A percentile compares a stretch with the other conserved stretches of the same genome.
phyloP scores from a whole-genome alignment of 2,329 filamentous ascomycete species.

The Penicillium vulpinum region DNA sequence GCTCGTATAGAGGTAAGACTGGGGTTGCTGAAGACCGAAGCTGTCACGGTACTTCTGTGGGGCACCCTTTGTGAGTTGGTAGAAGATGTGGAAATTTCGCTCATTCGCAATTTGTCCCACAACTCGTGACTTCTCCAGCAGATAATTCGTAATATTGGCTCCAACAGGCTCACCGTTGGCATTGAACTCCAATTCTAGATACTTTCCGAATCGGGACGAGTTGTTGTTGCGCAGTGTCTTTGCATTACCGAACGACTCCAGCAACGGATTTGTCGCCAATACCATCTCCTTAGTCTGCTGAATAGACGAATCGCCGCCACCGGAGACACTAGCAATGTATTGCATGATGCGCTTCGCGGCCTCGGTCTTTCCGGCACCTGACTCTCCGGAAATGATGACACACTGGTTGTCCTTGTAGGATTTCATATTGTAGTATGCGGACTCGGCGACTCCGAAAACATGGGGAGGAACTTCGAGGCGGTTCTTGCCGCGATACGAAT shows the following conservation, averaged over 20 bases:
- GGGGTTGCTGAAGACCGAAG: constrained; percentile 89
- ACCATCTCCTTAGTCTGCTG: constrained; percentile 99
- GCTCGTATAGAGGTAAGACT: constrained; percentile 92
- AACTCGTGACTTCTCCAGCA: constrained; percentile 92
- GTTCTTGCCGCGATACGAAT: constrained; percentile 96
- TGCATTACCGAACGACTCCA: constrained; percentile 97
- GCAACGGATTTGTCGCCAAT: constrained; percentile 91
- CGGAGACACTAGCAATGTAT: constrained; percentile 97
- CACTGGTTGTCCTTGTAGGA: constrained; percentile 99
- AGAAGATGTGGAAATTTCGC: constrained; percentile 99
- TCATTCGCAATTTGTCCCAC: constrained; percentile 94
- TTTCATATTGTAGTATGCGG: constrained; percentile 99
- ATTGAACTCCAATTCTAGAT: constrained; percentile 97
- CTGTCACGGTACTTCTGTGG: constrained; percentile 80
- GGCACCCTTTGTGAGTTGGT: constrained; percentile 95
- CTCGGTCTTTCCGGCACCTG: constrained; percentile 96
- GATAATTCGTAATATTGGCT: constrained; percentile 96
- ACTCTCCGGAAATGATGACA: constrained; percentile 98
- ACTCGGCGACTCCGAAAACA: constrained; percentile 96
- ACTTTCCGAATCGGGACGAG: constrained; percentile 97
- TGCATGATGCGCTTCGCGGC: constrained; percentile 99
- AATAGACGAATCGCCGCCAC: constrained; percentile 79
- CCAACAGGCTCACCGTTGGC: constrained; percentile 85
- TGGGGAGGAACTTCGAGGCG: constrained; percentile 89
- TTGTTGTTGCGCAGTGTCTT: constrained; percentile 99